Percentiles rank a stretch among this genome's conserved stretches.
Conservation (phyloP, 352 stramenopile species). For the Pythium vanterpoolii region DNA sequence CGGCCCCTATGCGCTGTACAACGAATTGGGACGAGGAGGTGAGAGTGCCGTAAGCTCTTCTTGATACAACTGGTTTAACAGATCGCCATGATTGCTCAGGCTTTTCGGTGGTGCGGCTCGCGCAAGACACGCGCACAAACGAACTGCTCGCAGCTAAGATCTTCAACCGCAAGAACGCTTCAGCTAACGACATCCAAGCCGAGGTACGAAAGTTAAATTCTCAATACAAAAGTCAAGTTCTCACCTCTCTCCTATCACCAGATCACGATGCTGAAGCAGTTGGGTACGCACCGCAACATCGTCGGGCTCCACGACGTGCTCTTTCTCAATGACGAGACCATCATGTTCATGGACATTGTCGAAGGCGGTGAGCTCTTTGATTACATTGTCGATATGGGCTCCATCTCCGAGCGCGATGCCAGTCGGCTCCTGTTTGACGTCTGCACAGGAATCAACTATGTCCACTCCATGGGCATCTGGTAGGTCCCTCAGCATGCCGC, state of each 20-base stretch:
- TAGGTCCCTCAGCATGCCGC: too few species aligned
- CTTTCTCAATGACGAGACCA: slow-evolving; percentile 56
- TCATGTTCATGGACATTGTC: slow-evolving; percentile 79
- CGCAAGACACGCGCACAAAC: slow-evolving; percentile 49
- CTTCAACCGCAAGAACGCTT: slow-evolving; percentile 61
- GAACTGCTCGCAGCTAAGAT: slow-evolving; percentile 68
- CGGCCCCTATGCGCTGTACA: slow-evolving; percentile 51
- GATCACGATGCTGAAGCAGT: slow-evolving; percentile 56
- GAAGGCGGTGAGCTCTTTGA: slow-evolving; percentile 76
- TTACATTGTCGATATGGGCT: slow-evolving; percentile 76
- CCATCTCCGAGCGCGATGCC: slow-evolving; percentile 70
- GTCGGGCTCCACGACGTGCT: slow-evolving; percentile 71
- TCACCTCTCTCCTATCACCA: slow-evolving; percentile 19
- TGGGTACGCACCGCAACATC: slow-evolving; percentile 65
- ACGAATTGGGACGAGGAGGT: slow-evolving; percentile 67
- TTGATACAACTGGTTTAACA: slow-evolving; percentile 4
- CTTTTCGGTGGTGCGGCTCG: slow-evolving; percentile 65
- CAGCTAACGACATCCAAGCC: slow-evolving; percentile 48
- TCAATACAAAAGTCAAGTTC: too few species aligned
- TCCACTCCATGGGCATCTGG: slow-evolving; percentile 67
- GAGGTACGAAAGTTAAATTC: slow-evolving; percentile 52
- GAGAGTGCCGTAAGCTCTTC: background rate
- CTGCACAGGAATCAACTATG: slow-evolving; percentile 56
- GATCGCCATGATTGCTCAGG: slow-evolving; percentile 26
- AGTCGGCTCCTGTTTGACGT: slow-evolving; percentile 62